Evolutionary conservation across 129 eudicot species (phyloP).

Genomic region (Tagetes patula): DNA sequence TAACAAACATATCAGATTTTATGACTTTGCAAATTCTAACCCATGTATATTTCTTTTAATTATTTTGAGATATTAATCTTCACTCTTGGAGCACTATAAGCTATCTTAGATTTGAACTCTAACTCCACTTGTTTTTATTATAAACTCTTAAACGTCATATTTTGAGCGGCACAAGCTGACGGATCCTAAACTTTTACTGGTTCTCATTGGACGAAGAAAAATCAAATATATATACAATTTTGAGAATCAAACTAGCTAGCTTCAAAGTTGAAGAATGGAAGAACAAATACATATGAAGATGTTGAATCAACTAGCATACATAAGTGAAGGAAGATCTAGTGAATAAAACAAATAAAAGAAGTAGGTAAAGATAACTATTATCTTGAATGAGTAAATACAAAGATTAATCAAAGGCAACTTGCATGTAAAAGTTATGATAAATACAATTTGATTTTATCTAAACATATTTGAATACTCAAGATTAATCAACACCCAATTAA

Average conservation of each 20-base stretch:
- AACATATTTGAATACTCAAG: background rate
- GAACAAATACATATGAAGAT: background rate
- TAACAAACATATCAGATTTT: background rate
- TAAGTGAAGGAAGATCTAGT: background rate
- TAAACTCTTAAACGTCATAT: no score
- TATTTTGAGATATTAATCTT: no score
- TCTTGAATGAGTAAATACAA: background rate
- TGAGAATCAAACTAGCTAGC: no score
- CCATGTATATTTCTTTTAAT: no score
- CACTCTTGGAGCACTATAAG: no score
- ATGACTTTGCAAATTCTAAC: background rate
- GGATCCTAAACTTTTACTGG: no score
- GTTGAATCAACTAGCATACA: background rate
- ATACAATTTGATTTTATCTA: constrained; percentile 2
- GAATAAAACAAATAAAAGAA: background rate
- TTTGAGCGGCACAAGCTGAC: no score
- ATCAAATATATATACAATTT: no score
- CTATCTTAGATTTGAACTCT: no score
- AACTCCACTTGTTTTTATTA: no score
- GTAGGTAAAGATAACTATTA: background rate
- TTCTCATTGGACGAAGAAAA: no score
- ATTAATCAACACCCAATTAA: constrained; percentile 4
- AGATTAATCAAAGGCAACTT: constrained; percentile 9
- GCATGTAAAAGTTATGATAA: constrained; percentile 6
- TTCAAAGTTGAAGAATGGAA: background rate